Evolutionary conservation across 2,329 filamentous ascomycete species (phyloP), one percentile per base, ranked within the genome.

Genomic region (Penicillium sclerotiorum): DNA sequence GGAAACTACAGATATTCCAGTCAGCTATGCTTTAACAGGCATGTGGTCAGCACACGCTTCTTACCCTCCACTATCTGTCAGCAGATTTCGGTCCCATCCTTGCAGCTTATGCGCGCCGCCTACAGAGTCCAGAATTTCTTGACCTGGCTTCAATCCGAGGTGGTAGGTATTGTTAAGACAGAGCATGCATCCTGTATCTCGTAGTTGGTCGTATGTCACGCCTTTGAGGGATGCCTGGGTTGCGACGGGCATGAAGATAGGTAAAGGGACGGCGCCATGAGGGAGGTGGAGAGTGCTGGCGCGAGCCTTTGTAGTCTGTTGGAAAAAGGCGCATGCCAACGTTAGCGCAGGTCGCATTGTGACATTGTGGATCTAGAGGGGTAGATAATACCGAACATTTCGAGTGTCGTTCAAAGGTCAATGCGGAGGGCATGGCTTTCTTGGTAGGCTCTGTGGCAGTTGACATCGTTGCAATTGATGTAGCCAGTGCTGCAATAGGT

Each of bases 91-190:
- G 53, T 88, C 85, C 94, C 95, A 99, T 73, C 90, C 89, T 71
- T 99, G 94, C 45, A 99, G 76, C 70, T 88, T 93, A 74, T 99
- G 95, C 22, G 94, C 94, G 48, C 95, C 94, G 36, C 94, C 94
- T 45, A 97, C 80, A 2, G 86, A 82, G 62, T 95, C 90, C 17
- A 99, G 80, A 5, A 92, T 88, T 30, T 89, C 87, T 69, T 97
- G 92, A 1, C 94, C 95, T 1, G 94, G 94, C 73, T 96, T 97
- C 47, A 99, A 77, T 8, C 94, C 94, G 53, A 99, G 77, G 70
- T 99, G 94, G 67, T 99, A 99, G 11, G 94, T 99, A 73, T 99
- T 99, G 76, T 99, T 99, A 57, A 99, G 77, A 70, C 94, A 99
- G 35, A 99, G 76, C 50, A 89, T 85, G 66, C 95, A 99, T 36